phyloP scores from a whole-genome alignment of 1,284 basidiomycete genomes.

The Mycena citricolor region DNA sequence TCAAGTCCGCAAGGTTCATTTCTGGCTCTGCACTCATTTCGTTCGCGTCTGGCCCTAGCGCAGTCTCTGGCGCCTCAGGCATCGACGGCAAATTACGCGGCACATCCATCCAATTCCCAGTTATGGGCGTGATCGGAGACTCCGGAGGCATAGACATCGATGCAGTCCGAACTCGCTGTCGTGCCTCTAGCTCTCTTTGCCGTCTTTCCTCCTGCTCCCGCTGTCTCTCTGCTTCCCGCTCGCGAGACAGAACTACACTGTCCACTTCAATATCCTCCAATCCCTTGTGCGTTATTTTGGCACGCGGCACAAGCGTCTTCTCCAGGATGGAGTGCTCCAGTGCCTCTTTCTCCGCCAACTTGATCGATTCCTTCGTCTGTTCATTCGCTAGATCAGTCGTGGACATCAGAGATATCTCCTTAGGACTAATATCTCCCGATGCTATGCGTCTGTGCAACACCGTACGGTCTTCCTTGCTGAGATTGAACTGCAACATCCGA shows the following conservation, averaged over 20 bases:
- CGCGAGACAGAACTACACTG: slow-evolving; percentile 36
- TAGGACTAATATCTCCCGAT: slow-evolving; percentile 59
- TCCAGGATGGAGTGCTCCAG: slow-evolving; percentile 80
- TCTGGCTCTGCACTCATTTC: slow-evolving; percentile 48
- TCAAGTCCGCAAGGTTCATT: slow-evolving; percentile 71
- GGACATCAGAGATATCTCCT: slow-evolving; percentile 77
- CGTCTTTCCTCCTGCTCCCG: slow-evolving; percentile 62
- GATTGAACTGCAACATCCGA: slow-evolving; percentile 79
- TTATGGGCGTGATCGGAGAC: slow-evolving; percentile 51
- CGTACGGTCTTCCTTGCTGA: slow-evolving; percentile 73
- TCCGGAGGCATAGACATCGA: slow-evolving; percentile 59
- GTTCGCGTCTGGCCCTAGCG: slow-evolving; percentile 16
- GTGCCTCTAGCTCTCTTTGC: slow-evolving; percentile 61
- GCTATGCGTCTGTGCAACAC: slow-evolving; percentile 75
- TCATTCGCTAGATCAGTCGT: slow-evolving; percentile 84
- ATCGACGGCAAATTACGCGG: slow-evolving; percentile 28
- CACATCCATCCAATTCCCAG: slow-evolving; percentile 50
- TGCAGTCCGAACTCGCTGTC: slow-evolving; percentile 40
- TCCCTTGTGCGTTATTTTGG: slow-evolving; percentile 89
- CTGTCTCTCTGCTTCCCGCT: slow-evolving; percentile 55
- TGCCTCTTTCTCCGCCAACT: slow-evolving; percentile 74
- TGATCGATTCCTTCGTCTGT: slow-evolving; percentile 77
- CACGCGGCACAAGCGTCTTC: slow-evolving; percentile 64
- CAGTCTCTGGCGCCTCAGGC: slow-evolving; percentile 6
- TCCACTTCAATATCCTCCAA: slow-evolving; percentile 76